Evolutionary conservation across 2,329 filamentous ascomycete genomes (phyloP), one percentile per base, ranked within the genome.

Genomic region (Paecilomyces variotii): DNA sequence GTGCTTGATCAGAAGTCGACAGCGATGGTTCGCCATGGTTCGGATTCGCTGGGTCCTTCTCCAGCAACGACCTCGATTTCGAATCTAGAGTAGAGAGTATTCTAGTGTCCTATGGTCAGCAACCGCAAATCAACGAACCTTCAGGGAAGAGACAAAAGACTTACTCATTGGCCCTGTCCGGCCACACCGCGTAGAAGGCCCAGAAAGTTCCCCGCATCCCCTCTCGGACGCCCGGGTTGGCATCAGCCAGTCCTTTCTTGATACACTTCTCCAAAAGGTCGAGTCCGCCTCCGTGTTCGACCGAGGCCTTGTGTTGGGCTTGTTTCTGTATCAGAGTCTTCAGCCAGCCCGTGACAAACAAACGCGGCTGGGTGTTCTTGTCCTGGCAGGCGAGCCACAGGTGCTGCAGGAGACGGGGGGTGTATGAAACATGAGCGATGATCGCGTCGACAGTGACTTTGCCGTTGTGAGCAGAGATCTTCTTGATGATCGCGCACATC

Each of bases 191-290:
- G 60, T 86, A 84, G 71, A 92, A 97, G 0, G 80, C 79, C 94
- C 94, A 99, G 73, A 90, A 99, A 0, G 91, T 90, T 39, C 85
- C 83, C 65, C 94, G 85, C 81, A 89, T 93, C 63, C 85, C 87
- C 73, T 96, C 91, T 67, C 94, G 85, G 53, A 97, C 93, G 30
- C 87, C 89, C 6, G 92, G 91, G 68, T 97, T 96, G 11, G 93
- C 82, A 77, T 99, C 94, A 25, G 81, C 81, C n/a, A 99, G 81
- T 0, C 93, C 90, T 71, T 91, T 95, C 72, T 88, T 91, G 68
- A 99, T 84, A 64, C 88, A 90, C 73, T 95, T 96, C 64, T 96
- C 91, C 12, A 96, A 83, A 28, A 90, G 68, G 11, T 96, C 91
- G 24, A 96, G 76, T 3, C 91, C 90, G 50, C 91, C 92, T 0